Percentiles rank a stretch among this genome's conserved stretches.
Evolutionary conservation across 768 basidiomycete genomes (phyloP).

Genomic region (Xerocomellus amylosporus): DNA sequence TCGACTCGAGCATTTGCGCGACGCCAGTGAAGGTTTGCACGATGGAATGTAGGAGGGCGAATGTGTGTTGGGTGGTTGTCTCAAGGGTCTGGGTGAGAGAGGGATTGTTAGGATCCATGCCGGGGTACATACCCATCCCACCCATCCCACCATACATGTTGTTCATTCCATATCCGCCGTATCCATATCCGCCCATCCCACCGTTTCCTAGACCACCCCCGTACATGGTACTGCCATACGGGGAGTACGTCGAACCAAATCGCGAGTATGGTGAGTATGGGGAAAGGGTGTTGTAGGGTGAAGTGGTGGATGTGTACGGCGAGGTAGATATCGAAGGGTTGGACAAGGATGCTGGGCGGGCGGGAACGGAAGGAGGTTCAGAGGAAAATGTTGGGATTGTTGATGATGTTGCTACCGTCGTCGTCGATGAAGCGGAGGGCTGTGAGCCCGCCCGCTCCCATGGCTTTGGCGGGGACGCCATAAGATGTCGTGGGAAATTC

Average conservation of each 20-base stretch:
- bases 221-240: constrained; percentile 31
- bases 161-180: constrained; percentile 50
- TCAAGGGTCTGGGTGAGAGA: constrained; percentile 87
- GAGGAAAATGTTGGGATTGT: constrained; percentile 13
- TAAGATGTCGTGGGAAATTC: constrained; percentile 32
- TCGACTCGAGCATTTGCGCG: constrained; percentile 95
- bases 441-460: constrained; percentile 68
- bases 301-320: constrained; percentile 38
- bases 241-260: constrained; percentile 35
- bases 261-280: constrained; percentile 46
- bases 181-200: constrained; percentile 43
- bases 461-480: constrained; percentile 87
- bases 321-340: constrained; percentile 36
- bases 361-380: constrained; percentile 51
- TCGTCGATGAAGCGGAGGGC: constrained; percentile 27
- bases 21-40: constrained; percentile 94
- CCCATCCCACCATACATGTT: constrained; percentile 44
- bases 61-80: constrained; percentile 86
- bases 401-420: constrained; percentile 19
- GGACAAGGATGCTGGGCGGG: constrained; percentile 56
- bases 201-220: constrained; percentile 39
- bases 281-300: constrained; percentile 46
- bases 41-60: constrained; percentile 88
- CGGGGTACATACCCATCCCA: constrained; percentile 39
- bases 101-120: constrained; percentile 50